Conservation (phyloP, 495 filamentous ascomycete species). For the Penicillium paradoxum region DNA sequence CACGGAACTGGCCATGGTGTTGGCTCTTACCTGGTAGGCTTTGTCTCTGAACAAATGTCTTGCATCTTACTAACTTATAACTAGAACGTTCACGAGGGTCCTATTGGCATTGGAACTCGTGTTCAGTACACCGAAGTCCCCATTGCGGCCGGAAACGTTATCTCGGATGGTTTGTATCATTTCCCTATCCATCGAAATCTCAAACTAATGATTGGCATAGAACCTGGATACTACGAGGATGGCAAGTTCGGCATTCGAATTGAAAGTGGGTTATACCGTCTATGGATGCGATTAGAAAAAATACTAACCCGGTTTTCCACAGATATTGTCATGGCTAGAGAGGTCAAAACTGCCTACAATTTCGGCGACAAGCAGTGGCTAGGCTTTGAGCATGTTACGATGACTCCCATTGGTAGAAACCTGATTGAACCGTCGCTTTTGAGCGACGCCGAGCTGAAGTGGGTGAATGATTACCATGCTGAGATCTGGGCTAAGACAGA, state of each 20-base stretch:
- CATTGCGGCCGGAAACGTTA: slow-evolving; percentile 83
- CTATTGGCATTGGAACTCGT: slow-evolving; percentile 91
- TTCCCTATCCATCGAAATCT: neutral
- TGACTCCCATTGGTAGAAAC: slow-evolving; percentile 90
- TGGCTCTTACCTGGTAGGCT: slow-evolving; percentile 69
- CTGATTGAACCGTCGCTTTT: slow-evolving; percentile 74
- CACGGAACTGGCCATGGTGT: slow-evolving; percentile 98
- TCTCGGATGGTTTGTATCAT: slow-evolving; percentile 63
- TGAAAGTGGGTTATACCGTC: slow-evolving; percentile 58
- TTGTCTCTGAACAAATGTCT: neutral
- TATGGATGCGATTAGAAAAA: neutral
- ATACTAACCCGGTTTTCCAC: slow-evolving; percentile 14
- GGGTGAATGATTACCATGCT: slow-evolving; percentile 81
- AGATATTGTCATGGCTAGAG: slow-evolving; percentile 81
- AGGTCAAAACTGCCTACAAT: slow-evolving; percentile 75
- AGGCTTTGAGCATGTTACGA: slow-evolving; percentile 95
- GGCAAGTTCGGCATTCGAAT: slow-evolving; percentile 97
- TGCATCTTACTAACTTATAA: slow-evolving; percentile 14
- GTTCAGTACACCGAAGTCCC: slow-evolving; percentile 89
- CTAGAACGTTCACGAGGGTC: slow-evolving; percentile 94
- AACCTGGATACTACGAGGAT: slow-evolving; percentile 98
- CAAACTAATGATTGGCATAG: slow-evolving; percentile 36
- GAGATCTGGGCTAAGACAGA: slow-evolving; percentile 81
- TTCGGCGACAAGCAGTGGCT: slow-evolving; percentile 93
- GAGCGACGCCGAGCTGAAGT: slow-evolving; percentile 71